phyloP scores from a whole-genome alignment of 768 basidiomycete species.

The Kwoniella dejecticola region DNA sequence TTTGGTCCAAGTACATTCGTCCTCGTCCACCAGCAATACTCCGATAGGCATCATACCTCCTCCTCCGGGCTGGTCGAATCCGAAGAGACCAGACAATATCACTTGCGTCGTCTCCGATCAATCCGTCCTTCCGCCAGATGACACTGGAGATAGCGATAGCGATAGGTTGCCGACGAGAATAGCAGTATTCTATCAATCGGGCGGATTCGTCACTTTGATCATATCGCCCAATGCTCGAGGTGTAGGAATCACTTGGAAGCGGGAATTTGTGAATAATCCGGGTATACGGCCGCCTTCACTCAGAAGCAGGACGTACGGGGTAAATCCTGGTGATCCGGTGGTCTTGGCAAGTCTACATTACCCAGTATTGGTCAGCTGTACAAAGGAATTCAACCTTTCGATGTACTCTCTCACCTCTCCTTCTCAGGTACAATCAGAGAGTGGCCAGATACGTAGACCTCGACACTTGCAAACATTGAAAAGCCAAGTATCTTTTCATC shows the following conservation, averaged over 20 bases:
- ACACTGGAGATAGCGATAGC: neutral
- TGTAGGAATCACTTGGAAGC: constrained; percentile 26
- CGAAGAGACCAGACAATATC: constrained; percentile 49
- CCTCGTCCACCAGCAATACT: constrained; percentile 7
- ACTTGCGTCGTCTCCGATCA: constrained; percentile 50
- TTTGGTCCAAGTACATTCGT: constrained; percentile 46
- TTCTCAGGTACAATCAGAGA: neutral
- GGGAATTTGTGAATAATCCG: constrained; percentile 41
- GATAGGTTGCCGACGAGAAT: constrained; percentile 36
- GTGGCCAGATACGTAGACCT: constrained; percentile 12
- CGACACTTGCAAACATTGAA: constrained; percentile 46
- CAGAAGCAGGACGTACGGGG: constrained; percentile 23
- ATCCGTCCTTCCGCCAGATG: constrained; percentile 28
- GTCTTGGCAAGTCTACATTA: constrained; percentile 43
- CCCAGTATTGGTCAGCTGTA: constrained; percentile 47
- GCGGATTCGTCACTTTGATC: constrained; percentile 47
- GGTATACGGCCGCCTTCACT: constrained; percentile 28
- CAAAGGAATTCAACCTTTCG: constrained; percentile 47
- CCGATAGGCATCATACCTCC: constrained; percentile 54
- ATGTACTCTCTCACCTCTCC: constrained; percentile 30
- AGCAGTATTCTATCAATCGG: constrained; percentile 52
- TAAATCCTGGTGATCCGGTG: constrained; percentile 41
- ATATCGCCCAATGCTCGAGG: constrained; percentile 4
- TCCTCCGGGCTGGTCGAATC: constrained; percentile 55
- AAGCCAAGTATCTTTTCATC: constrained; percentile 53